These are phyloP conservation scores for Hyparrhenia diplandra DNA, from an alignment of 176 grass and related monocot genomes.

Conservation along the genomic window DNA sequence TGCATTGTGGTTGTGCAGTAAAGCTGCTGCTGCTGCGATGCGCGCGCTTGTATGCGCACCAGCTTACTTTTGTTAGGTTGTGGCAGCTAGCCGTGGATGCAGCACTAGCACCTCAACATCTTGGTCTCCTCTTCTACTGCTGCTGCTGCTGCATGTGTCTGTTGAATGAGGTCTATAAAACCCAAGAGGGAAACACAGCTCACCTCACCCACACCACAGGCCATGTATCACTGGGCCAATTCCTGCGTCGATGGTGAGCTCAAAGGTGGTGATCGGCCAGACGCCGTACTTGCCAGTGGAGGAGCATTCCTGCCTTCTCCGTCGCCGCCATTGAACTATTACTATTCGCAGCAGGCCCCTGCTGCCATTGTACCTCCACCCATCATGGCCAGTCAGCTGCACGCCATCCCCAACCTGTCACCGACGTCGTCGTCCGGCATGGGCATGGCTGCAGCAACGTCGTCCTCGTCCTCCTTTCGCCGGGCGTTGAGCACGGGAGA, in stretches of 20 bases:
- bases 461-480: not conserved
- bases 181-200: too few species aligned
- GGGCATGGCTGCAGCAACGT: not conserved
- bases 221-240: not conserved
- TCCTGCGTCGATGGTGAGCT: not conserved
- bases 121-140: not conserved
- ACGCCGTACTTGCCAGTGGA: not conserved
- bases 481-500: not conserved
- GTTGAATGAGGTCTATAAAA: too few species aligned
- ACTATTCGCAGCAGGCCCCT: not conserved
- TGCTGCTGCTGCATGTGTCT: not conserved
- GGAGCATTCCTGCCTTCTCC: not conserved
- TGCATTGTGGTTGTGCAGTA: not conserved
- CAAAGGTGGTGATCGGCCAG: not conserved
- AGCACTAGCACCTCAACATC: not conserved
- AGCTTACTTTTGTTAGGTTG: constrained; percentile 14
- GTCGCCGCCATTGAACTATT: not conserved
- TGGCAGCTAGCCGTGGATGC: not conserved
- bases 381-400: not conserved
- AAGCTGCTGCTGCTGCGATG: too few species aligned
- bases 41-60: constrained; percentile 2
- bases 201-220: too few species aligned
- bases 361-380: not conserved
- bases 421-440: not conserved
- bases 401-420: not conserved